Base-by-base conservation (phyloP, 305 asterid species). In the Solanum hybrid region DNA sequence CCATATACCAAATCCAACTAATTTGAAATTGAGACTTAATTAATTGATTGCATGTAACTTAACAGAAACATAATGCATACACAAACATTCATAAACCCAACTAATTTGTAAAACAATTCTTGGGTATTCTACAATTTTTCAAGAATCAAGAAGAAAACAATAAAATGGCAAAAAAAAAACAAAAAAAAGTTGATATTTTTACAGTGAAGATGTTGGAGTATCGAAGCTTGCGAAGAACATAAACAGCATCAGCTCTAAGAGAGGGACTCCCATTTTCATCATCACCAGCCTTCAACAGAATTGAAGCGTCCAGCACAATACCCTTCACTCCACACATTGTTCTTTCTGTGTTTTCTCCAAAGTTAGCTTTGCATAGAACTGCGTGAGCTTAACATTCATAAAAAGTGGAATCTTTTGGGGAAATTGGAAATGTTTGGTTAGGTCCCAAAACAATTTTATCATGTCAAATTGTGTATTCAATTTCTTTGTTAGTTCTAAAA, bases 131-230 rank as follows among this genome's bases (percentile, higher is more conserved):
- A 24, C n/a, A 42, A 84, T 29, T 17, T 51, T 51, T 24, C 87
- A 84, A 19, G 87, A 82, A 45, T 42, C 14, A 17, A 27, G 5
- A 26, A 40, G 13, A 82, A n/a, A 29, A 42, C 71, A 81, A 42
- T 42, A 81, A 81, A 81, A 42, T 73, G 89, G 42, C 11, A 11
- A 40, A 13, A 9, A 73, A 69, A 2, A 27, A 27, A 27, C 31
- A 69, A 69, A 7, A 69, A 69, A 88, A 42, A 15, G 22, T 34
- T 29, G n/a, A 31, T 19, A 29, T 51, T 7, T 94, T 11, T 94
- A 95, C 98, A 22, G 91, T 90, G 38, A 92, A 94, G 90, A 96
- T 93, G 87, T 93, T 93, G 92, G 95, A 96, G 94, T 96, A 93
- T 66, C 92, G 95, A 38, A 97, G 96, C 91, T 91, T 94, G 90